A percentile compares a stretch with the other conserved stretches of the same genome.
Conservation (phyloP, 1,139 yeast genomes). For the Magnusiomyces clavatus region DNA sequence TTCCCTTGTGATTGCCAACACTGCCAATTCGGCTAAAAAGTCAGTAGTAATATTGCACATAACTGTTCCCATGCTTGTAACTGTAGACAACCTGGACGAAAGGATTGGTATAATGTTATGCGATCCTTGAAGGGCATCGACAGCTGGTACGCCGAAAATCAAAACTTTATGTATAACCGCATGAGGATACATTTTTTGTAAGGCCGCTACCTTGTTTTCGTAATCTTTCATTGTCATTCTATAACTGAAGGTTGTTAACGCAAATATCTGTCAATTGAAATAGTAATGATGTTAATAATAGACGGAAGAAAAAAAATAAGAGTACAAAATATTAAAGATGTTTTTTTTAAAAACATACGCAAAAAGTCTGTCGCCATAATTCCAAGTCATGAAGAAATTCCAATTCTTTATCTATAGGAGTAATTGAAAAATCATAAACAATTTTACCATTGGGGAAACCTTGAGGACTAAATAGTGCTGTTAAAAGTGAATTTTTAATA, state of each 20-base stretch:
- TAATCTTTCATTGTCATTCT: constrained; percentile 28
- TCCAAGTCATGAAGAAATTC: constrained; percentile 78
- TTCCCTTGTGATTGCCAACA: constrained; percentile 43
- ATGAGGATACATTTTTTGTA: constrained; percentile 44
- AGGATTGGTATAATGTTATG: constrained; percentile 28
- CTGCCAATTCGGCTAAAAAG: constrained; percentile 56
- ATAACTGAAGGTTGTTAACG: constrained; percentile 44
- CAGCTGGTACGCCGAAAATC: constrained; percentile 46
- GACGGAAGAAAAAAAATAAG: constrained; percentile 39
- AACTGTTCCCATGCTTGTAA: constrained; percentile 52
- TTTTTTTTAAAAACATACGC: constrained; percentile 12
- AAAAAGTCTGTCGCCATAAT: constrained; percentile 59
- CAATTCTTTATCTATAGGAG: constrained; percentile 48
- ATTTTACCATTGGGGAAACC: constrained; percentile 73
- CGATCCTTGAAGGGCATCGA: constrained; percentile 22
- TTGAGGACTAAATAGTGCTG: constrained; percentile 64
- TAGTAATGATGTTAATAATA: not conserved
- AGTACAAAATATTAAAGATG: no score
- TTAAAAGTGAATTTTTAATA: not conserved
- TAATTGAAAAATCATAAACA: constrained; percentile 46
- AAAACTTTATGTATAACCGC: constrained; percentile 59
- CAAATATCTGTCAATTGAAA: constrained; percentile 40
- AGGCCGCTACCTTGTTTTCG: constrained; percentile 28
- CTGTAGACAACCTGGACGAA: constrained; percentile 24
- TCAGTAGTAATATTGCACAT: constrained; percentile 65